Base-by-base conservation (phyloP, 805 yeast genomes). In the Wickerhamiella australiensis region DNA sequence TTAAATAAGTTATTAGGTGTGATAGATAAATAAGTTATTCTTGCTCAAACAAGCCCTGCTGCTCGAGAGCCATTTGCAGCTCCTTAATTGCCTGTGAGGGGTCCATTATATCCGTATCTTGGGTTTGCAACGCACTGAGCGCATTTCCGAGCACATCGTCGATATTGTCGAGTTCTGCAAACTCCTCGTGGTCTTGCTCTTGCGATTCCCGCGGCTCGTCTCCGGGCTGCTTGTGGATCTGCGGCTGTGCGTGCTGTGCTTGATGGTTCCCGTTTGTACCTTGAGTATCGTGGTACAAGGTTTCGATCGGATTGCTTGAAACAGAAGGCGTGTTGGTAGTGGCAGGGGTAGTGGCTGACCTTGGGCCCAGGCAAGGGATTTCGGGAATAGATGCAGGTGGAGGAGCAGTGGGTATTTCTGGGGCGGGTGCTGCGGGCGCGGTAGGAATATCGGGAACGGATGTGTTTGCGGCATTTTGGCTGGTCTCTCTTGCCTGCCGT, bases 61-160 rank as follows among this genome's bases (percentile, higher is more conserved):
- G 42, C 13, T 23, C 49, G 4, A 46, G 43, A 7, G 49, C 49
- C 36, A 23, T 25, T 33, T 46, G 49, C 25, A 46, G 27, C 27
- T 46, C 43, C 27, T 37, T 12, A 21, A 46, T 46, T 31, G 49
- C 49, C 6, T 20, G 23, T n/a, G 49, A 31, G 13, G 49, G 49
- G 37, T 46, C 49, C 18, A 25, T 15, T 5, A 23, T 43, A 22
- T 43, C 46, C 2, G 5, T 7, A 9, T 45, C 35, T 31, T 45
- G 33, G 18, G 20, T n/a, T n/a, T 36, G 41, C 11, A 45, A 26
- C 8, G 47, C 47, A 36, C 40, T 33, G 17, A 45, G 47, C 22
- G 47, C 47, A 17, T 45, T 35, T n/a, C 47, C 47, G 18, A 45
- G 47, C 26, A 45, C 40, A 35, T 45, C 41, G 23, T 45, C 47